Evolutionary conservation across 208 protist species (phyloP).

Genomic region (Tritrichomonas musculus): DNA sequence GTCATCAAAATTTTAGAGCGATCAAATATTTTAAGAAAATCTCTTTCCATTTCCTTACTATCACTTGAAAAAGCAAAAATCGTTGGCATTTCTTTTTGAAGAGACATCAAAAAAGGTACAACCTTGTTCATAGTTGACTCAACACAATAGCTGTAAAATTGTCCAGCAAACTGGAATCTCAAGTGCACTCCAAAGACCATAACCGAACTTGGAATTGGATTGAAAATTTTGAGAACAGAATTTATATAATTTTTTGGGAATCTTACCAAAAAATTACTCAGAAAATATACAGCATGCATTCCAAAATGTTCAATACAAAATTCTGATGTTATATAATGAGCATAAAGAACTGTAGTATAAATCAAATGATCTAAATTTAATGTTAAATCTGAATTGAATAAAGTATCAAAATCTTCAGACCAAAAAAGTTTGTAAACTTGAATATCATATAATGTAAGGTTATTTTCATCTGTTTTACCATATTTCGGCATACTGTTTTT

Average conservation of each 20-base stretch:
- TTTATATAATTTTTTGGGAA: background rate
- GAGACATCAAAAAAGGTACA: background rate
- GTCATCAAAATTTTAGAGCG: background rate
- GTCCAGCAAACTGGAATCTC: background rate
- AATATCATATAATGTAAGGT: no score
- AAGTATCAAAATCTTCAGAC: background rate
- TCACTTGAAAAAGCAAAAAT: background rate
- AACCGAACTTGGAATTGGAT: background rate
- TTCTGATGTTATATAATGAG: background rate
- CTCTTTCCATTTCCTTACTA: background rate
- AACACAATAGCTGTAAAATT: background rate
- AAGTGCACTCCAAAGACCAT: background rate
- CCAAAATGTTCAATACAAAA: background rate
- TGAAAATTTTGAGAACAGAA: background rate
- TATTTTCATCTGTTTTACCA: no score
- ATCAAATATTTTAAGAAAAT: background rate
- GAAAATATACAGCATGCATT: slow-evolving; percentile 16
- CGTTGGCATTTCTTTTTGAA: background rate
- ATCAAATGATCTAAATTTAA: background rate
- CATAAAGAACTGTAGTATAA: background rate
- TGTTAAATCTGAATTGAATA: background rate
- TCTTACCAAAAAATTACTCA: background rate
- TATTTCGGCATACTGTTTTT: background rate
- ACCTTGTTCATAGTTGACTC: background rate
- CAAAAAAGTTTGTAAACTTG: background rate